Percentiles rank a stretch among this genome's conserved stretches.
These are phyloP conservation scores for Excoecaria cochinchinensis DNA, from an alignment of 345 rosid species.

Conservation along the genomic window DNA sequence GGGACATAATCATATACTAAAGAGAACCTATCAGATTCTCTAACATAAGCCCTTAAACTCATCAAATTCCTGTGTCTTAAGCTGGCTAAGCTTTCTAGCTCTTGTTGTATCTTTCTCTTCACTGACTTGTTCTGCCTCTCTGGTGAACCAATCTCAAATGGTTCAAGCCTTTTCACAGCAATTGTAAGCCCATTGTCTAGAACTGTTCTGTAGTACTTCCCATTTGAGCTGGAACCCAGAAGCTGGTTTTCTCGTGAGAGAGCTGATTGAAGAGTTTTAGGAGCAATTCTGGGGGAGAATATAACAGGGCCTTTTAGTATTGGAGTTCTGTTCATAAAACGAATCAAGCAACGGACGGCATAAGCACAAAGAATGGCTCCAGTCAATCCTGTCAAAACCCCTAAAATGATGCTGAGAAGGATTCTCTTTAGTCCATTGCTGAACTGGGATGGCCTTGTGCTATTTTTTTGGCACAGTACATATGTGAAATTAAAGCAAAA, in stretches of 20 bases:
- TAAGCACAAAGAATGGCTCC: constrained; percentile 59
- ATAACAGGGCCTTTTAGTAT: constrained; percentile 90
- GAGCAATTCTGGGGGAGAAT: constrained; percentile 72
- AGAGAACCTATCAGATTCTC: constrained; percentile 65
- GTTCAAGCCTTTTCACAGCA: constrained; percentile 72
- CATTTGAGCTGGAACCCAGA: constrained; percentile 74
- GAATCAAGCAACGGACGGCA: constrained; percentile 47
- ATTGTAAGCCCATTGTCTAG: constrained; percentile 74
- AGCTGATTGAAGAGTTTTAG: constrained; percentile 69
- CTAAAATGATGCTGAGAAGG: constrained; percentile 51
- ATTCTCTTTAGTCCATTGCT: constrained; percentile 51
- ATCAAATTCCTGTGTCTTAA: constrained; percentile 79
- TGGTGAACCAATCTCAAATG: constrained; percentile 54
- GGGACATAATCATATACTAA: constrained; percentile 82
- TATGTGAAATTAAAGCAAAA: constrained; percentile 32
- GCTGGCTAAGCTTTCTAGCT: constrained; percentile 75
- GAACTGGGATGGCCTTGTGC: constrained; percentile 38
- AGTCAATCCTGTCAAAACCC: constrained; percentile 57
- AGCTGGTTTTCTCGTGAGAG: constrained; percentile 59
- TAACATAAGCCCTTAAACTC: constrained; percentile 86
- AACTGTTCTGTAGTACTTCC: constrained; percentile 67
- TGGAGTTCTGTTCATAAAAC: constrained; percentile 73
- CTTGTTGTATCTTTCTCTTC: constrained; percentile 74
- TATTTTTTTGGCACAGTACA: constrained; percentile 54
- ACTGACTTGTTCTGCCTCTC: constrained; percentile 53